Conservation (phyloP, 1,284 basidiomycete species). For the Boletus mariae region DNA sequence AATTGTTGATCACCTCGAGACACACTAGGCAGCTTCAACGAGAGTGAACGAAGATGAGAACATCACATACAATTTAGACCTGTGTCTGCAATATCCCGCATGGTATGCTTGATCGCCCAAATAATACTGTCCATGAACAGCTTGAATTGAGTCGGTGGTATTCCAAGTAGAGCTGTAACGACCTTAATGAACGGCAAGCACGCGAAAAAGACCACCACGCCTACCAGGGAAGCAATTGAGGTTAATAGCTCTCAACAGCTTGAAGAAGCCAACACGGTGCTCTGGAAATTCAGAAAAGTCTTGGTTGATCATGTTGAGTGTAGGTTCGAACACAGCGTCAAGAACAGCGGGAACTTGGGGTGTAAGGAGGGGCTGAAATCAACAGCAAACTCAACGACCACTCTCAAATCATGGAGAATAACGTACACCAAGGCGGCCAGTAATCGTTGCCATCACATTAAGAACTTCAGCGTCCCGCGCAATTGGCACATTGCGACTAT, state of each 20-base stretch:
- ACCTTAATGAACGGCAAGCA: slow-evolving; percentile 1
- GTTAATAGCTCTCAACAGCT: slow-evolving; percentile 91
- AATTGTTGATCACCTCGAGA: slow-evolving; percentile 95
- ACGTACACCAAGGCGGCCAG: slow-evolving; percentile 78
- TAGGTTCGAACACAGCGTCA: slow-evolving; percentile 97
- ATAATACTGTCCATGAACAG: slow-evolving; percentile 98
- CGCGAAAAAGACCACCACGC: slow-evolving; percentile 13
- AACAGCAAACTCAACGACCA: slow-evolving; percentile 10
- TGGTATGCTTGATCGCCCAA: slow-evolving; percentile 99
- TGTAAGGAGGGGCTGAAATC: slow-evolving; percentile 69
- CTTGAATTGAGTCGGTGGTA: slow-evolving; percentile 94
- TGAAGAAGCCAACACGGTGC: slow-evolving; percentile 97
- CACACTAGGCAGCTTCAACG: slow-evolving; percentile 58
- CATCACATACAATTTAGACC: slow-evolving; percentile 75
- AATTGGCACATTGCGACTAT: slow-evolving; percentile 90
- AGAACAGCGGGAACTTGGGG: slow-evolving; percentile 96
- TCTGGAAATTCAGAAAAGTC: slow-evolving; percentile 98
- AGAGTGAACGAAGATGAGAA: slow-evolving; percentile 1
- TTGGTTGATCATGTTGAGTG: slow-evolving; percentile 98
- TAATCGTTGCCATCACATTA: slow-evolving; percentile 98
- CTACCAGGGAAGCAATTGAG: slow-evolving; percentile 92
- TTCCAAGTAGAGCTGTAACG: slow-evolving; percentile 70
- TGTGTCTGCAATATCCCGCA: slow-evolving; percentile 97
- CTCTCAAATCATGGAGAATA: neutral
- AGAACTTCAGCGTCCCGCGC: slow-evolving; percentile 97